Base-by-base conservation (phyloP, 257 asterid species). In the Ehretia macrophylla region DNA sequence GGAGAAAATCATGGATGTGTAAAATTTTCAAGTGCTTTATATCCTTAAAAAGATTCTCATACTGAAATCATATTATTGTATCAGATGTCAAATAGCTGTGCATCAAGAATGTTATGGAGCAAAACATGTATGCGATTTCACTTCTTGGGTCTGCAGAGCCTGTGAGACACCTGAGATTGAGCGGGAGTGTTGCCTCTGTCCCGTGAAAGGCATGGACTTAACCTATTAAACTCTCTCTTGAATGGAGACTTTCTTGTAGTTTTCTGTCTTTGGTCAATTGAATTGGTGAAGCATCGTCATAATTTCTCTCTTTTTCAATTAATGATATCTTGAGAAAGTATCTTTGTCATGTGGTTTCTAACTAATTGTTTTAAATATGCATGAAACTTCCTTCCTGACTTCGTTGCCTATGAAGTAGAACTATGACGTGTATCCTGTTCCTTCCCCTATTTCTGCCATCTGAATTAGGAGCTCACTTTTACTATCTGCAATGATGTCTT, bases 51-150 rank as follows among this genome's bases (percentile, higher is more conserved):
- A 47, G 5, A n/a, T 47, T n/a, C 21, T 8, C 11, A 49, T 49
- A 49, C 10, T 17, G 17, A 21, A 10, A n/a, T 49, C 2, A 49
- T 52, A 14, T 52, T 51, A 9, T 51, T 51, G n/a, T 51, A 59
- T 54, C 87, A 93, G 99, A 79, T 93, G 99, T 76, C 99, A 93
- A 74, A 93, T 93, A 70, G 99, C 99, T 20, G 99, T 93, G 54
- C 99, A 93, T 85, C 99, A 93, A 81, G 97, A 93, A 74, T 93
- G 99, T 81, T 93, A 93, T 75, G 99, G 99, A 68, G 99, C 97
- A 60, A 85, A 92, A 73, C 77, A 93, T 70, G 95, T 89, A 60
- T 79, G 79, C 65, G 97, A 93, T 83, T 81, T 93, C 73, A 87
- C 99, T 72, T 86, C 97, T 58, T 93, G 99, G 99, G 99, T 93